Conservation (phyloP, 1,139 yeast genomes). For the Yamadazyma blattariae region DNA sequence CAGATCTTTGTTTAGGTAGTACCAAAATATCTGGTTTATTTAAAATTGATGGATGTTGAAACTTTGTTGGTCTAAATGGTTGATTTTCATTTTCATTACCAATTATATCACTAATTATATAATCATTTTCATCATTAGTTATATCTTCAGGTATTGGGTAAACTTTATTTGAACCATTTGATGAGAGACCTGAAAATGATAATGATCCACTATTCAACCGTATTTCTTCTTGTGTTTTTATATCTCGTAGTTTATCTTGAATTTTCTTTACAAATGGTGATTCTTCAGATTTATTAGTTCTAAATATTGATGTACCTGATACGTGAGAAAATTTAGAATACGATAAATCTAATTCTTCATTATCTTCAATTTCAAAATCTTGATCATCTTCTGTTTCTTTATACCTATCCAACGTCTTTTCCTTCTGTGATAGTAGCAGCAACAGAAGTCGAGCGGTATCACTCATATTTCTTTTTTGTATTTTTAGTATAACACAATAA, state of each 20-base stretch:
- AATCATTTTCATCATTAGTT: constrained; percentile 9
- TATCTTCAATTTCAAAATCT: constrained; percentile 20
- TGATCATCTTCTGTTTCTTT: constrained; percentile 10
- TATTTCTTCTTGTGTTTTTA: constrained; percentile 12
- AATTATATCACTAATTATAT: no score
- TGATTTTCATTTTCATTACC: no score
- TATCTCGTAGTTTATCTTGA: constrained; percentile 18
- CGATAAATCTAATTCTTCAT: constrained; percentile 28
- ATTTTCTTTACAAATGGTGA: constrained; percentile 28
- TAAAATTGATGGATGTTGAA: constrained; percentile 1
- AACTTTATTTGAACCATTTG: constrained; percentile 7
- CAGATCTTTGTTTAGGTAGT: constrained; percentile 7
- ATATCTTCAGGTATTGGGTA: constrained; percentile 13
- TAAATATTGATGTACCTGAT: constrained; percentile 20
- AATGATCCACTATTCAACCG: constrained; percentile 6
- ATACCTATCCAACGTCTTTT: constrained; percentile 5
- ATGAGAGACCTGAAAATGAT: constrained; percentile 18
- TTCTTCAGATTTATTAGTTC: constrained; percentile 7
- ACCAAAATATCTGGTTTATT: constrained; percentile 9
- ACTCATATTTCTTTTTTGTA: constrained; percentile 2
- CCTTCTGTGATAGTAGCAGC: background rate
- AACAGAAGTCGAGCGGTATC: background rate
- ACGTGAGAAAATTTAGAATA: constrained; percentile 37
- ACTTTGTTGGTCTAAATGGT: constrained; percentile 2
- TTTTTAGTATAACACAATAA: background rate